A percentile compares a stretch with the other conserved stretches of the same genome.
Conservation (phyloP, 805 yeast species). For the Zygosaccharomyces pseudorouxii region DNA sequence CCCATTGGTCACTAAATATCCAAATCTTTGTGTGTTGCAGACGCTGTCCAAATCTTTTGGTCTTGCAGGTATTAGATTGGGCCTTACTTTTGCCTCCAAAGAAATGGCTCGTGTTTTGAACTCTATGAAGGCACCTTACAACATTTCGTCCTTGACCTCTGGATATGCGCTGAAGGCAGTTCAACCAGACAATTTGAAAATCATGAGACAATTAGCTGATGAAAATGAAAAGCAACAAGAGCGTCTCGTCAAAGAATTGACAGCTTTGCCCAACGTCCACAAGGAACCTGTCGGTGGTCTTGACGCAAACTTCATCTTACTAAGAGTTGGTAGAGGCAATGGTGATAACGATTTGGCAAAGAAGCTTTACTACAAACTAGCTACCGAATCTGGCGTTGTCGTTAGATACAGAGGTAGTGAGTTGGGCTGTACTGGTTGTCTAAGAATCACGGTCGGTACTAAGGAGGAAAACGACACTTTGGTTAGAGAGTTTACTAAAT, state of each 20-base stretch:
- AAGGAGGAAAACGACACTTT: constrained; percentile 61
- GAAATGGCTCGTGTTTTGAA: constrained; percentile 66
- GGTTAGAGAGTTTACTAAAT: constrained; percentile 44
- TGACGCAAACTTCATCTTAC: constrained; percentile 80
- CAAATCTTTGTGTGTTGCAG: constrained; percentile 82
- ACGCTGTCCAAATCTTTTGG: constrained; percentile 95
- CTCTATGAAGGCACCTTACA: constrained; percentile 94
- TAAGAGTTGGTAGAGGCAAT: constrained; percentile 55
- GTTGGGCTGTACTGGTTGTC: constrained; percentile 80
- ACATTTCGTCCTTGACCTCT: constrained; percentile 78
- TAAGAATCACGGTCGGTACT: constrained; percentile 87
- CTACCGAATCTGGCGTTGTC: constrained; percentile 70
- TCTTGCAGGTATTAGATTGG: constrained; percentile 88
- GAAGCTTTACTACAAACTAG: constrained; percentile 61
- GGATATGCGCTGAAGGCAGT: constrained; percentile 73
- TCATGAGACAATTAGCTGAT: constrained; percentile 53
- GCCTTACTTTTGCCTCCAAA: constrained; percentile 64
- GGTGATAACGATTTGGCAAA: constrained; percentile 76
- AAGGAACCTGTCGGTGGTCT: constrained; percentile 71
- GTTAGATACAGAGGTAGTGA: constrained; percentile 90
- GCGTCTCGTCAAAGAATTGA: constrained; percentile 49
- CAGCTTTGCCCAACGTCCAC: constrained; percentile 55
- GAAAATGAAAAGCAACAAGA: constrained; percentile 53
- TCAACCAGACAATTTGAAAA: constrained; percentile 46
- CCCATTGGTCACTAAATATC: constrained; percentile 74